Percentiles rank a stretch among this genome's conserved stretches.
Evolutionary conservation across 768 basidiomycete genomes (phyloP).

Genomic region (Russula virescens): DNA sequence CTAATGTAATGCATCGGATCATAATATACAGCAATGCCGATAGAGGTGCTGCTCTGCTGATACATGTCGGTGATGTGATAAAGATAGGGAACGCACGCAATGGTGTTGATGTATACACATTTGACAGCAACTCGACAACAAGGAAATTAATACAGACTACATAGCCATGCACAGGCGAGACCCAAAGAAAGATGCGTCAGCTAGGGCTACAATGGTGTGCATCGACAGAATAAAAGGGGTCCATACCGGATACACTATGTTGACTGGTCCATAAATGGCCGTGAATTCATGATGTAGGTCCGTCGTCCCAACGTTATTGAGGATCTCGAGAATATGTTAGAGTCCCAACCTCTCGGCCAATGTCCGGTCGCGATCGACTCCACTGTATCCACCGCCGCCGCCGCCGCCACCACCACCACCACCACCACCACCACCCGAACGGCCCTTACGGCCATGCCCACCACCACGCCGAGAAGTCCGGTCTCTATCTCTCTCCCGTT

Average conservation of each 20-base stretch:
- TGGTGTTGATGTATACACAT: slow-evolving; percentile 29
- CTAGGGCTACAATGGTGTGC: slow-evolving; percentile 29
- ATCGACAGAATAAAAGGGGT: slow-evolving; percentile 16
- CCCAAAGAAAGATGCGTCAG: slow-evolving; percentile 28
- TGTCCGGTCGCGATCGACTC: slow-evolving; percentile 60
- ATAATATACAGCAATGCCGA: not conserved
- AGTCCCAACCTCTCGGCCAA: slow-evolving; percentile 82
- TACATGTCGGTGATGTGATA: not conserved
- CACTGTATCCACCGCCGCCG: slow-evolving; percentile 33
- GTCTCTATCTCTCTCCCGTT: slow-evolving; percentile 23
- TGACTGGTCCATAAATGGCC: slow-evolving; percentile 18
- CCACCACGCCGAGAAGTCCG: slow-evolving; percentile 21
- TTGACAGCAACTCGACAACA: slow-evolving; percentile 25
- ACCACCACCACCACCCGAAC: slow-evolving; percentile 31
- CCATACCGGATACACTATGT: slow-evolving; percentile 38
- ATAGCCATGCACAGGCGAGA: slow-evolving; percentile 22
- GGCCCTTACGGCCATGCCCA: slow-evolving; percentile 28
- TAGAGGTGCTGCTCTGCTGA: not conserved
- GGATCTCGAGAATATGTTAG: slow-evolving; percentile 32
- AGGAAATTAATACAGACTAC: slow-evolving; percentile 34
- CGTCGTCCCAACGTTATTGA: slow-evolving; percentile 21
- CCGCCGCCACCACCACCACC: slow-evolving; percentile 27
- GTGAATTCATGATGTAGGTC: slow-evolving; percentile 24
- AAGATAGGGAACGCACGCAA: slow-evolving; percentile 14
- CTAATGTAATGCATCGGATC: not conserved